A percentile compares a stretch with the other conserved stretches of the same genome.
Evolutionary conservation across 768 basidiomycete genomes (phyloP).

Genomic region (Neoboletus magnificus): DNA sequence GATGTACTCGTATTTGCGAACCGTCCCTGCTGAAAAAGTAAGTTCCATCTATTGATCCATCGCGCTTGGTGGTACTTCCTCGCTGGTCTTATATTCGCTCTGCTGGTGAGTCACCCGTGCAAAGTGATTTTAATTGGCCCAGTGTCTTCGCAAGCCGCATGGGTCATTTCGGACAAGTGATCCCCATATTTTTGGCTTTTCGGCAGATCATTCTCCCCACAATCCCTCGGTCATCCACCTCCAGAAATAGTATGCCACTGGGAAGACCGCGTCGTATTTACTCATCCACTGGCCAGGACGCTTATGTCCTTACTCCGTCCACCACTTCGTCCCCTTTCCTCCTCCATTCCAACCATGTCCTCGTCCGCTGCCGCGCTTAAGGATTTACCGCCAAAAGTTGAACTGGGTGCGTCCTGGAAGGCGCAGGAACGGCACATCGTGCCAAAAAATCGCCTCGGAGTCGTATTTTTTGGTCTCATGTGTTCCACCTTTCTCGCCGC

Average conservation of each 20-base stretch:
- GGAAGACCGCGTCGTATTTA: background rate
- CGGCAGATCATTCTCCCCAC: background rate
- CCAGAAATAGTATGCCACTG: constrained; percentile 13
- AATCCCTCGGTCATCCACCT: background rate
- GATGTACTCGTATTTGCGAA: background rate
- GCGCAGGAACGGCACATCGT: constrained; percentile 39
- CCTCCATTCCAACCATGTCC: constrained; percentile 4
- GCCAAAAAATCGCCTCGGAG: constrained; percentile 39
- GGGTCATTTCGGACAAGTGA: background rate
- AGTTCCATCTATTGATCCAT: background rate
- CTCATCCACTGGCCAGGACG: background rate
- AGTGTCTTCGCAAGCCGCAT: background rate
- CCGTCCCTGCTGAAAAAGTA: background rate
- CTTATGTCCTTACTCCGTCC: background rate
- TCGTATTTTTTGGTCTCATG: constrained; percentile 47
- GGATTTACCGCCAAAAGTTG: constrained; percentile 1
- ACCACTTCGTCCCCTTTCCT: background rate
- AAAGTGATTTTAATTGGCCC: background rate
- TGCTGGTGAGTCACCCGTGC: background rate
- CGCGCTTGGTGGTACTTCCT: background rate
- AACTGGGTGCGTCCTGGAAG: constrained; percentile 38
- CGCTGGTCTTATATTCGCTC: background rate
- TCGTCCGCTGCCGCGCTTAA: background rate
- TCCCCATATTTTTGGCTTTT: constrained; percentile 3
- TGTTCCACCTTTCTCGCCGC: constrained; percentile 43